Evolutionary conservation across 257 asterid species (phyloP).

Genomic region (Nicotiana otophora): DNA sequence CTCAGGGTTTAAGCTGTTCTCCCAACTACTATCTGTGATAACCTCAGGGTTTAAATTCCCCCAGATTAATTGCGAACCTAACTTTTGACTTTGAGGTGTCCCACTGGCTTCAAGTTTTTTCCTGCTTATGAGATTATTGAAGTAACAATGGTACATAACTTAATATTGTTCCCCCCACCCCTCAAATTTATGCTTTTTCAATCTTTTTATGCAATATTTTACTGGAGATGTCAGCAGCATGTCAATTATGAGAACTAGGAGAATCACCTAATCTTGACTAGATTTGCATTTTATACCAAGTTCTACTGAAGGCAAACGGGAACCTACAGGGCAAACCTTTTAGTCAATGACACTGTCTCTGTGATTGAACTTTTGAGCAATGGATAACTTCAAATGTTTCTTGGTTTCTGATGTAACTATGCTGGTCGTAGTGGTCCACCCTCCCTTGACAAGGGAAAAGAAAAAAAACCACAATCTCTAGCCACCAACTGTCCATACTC

Average conservation of each 20-base stretch:
- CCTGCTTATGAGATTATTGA: background rate
- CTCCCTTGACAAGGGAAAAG: background rate
- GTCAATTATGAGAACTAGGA: background rate
- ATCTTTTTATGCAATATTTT: background rate
- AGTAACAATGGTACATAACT: background rate
- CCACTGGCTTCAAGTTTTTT: background rate
- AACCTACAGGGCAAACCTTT: background rate
- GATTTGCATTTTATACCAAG: background rate
- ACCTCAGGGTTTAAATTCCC: background rate
- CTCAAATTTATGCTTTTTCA: background rate
- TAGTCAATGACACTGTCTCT: background rate
- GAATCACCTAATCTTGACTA: background rate
- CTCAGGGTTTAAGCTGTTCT: background rate
- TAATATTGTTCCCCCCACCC: background rate
- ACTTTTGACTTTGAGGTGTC: background rate
- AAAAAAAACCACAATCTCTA: background rate
- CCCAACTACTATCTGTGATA: background rate
- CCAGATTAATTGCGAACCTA: background rate
- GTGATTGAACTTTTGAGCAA: background rate
- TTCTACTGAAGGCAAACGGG: background rate
- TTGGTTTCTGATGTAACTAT: background rate
- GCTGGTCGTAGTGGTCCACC: background rate
- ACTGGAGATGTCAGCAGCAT: background rate
- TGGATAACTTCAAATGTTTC: background rate
- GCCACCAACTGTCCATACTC: background rate